Evolutionary conservation across 2,329 filamentous ascomycete genomes (phyloP).

Genomic region (Aspergillus fumigatiaffinis): DNA sequence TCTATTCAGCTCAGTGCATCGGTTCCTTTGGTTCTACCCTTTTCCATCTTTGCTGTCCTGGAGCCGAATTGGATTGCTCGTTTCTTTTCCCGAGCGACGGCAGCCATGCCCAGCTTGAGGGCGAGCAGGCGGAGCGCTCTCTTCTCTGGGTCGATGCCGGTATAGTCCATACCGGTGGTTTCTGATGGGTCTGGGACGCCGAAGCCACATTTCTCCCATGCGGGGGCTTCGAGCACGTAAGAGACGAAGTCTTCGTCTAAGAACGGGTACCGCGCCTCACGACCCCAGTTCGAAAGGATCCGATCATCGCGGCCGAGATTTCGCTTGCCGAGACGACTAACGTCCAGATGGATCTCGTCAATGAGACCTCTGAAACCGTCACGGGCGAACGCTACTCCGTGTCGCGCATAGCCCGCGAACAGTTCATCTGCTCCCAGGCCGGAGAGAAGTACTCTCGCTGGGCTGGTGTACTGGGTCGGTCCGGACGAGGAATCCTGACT

Average conservation of each 20-base stretch:
- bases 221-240: conserved; percentile 70
- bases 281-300: conserved; percentile 82
- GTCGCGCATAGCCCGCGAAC: conserved; percentile 87
- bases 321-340: conserved; percentile 80
- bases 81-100: conserved; percentile 83
- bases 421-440: conserved; percentile 94
- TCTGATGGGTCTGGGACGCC: conserved; percentile 39
- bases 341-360: conserved; percentile 79
- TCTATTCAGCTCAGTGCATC: conserved; percentile 41
- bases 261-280: conserved; percentile 85
- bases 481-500: conserved; percentile 23
- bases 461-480: conserved; percentile 55
- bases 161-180: conserved; percentile 2
- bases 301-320: conserved; percentile 93
- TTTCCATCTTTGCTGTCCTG: conserved; percentile 77
- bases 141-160: conserved; percentile 69
- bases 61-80: conserved; percentile 84
- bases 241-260: conserved; percentile 82
- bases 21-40: conserved; percentile 63
- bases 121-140: conserved; percentile 74
- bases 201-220: conserved; percentile 88
- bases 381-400: conserved; percentile 70
- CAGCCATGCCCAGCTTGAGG: conserved; percentile 65
- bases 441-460: conserved; percentile 80
- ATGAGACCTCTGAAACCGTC: conserved; percentile 67